phyloP scores from a whole-genome alignment of 306 rosid genomes.

The Begonia peltatifolia region DNA sequence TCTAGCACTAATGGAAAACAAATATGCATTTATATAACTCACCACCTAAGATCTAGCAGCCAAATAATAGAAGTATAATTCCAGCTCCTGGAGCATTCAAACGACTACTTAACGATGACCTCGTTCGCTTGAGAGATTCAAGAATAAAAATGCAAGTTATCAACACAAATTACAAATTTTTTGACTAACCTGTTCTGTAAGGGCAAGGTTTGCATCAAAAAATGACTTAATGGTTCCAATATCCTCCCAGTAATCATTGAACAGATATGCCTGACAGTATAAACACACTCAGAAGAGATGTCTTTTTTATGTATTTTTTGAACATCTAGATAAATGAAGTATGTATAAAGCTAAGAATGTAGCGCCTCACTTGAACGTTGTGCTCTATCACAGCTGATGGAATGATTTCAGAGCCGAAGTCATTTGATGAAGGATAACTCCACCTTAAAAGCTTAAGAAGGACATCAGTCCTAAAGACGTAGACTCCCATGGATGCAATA shows the following conservation, averaged over 20 bases:
- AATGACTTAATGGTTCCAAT: conserved; percentile 91
- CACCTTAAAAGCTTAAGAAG: conserved; percentile 54
- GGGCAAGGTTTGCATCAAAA: conserved; percentile 83
- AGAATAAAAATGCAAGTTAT: too few species aligned
- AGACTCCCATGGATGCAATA: conserved; percentile 99
- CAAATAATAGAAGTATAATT: background rate
- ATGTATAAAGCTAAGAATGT: too few species aligned
- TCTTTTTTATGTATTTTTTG: background rate
- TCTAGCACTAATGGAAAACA: too few species aligned
- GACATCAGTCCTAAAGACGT: conserved; percentile 71
- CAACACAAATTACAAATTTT: background rate
- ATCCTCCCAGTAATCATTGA: conserved; percentile 98
- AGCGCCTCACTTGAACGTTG: conserved; percentile 74
- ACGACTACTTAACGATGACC: background rate
- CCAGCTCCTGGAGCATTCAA: conserved; percentile 13
- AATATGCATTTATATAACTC: too few species aligned
- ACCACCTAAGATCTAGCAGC: too few species aligned
- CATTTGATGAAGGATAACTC: conserved; percentile 60
- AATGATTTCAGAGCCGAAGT: conserved; percentile 91
- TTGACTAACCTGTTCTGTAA: conserved; percentile 63
- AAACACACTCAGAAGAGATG: background rate
- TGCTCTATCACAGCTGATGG: conserved; percentile 75
- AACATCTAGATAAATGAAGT: background rate
- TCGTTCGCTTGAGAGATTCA: background rate
- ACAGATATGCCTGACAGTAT: conserved; percentile 59